phyloP scores from a whole-genome alignment of 1,139 yeast genomes.

The Candida smagusa region DNA sequence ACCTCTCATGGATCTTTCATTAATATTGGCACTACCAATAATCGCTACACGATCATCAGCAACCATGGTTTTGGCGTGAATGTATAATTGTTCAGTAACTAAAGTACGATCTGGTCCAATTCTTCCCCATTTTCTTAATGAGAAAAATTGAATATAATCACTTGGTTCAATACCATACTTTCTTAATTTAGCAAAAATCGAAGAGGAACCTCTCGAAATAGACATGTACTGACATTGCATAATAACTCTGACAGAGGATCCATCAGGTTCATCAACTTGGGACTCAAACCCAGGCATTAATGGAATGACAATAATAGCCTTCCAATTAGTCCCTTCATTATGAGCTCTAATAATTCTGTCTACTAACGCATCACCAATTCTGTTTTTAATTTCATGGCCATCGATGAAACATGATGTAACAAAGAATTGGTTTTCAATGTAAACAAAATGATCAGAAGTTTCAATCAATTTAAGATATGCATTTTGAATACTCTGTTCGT shows the following conservation, averaged over 20 bases:
- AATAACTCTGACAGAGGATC: slow-evolving; percentile 88
- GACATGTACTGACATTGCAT: slow-evolving; percentile 97
- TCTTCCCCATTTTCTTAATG: slow-evolving; percentile 93
- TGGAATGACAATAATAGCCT: slow-evolving; percentile 87
- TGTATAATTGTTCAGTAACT: slow-evolving; percentile 87
- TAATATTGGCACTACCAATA: slow-evolving; percentile 94
- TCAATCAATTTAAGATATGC: slow-evolving; percentile 91
- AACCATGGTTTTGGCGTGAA: slow-evolving; percentile 88
- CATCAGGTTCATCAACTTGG: slow-evolving; percentile 90
- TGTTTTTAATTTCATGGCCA: slow-evolving; percentile 79
- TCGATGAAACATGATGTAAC: slow-evolving; percentile 85
- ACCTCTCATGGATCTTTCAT: slow-evolving; percentile 94
- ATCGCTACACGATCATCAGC: slow-evolving; percentile 94
- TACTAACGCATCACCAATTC: slow-evolving; percentile 94
- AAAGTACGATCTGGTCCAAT: slow-evolving; percentile 73
- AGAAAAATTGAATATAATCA: slow-evolving; percentile 87
- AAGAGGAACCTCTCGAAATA: slow-evolving; percentile 86
- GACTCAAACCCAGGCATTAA: slow-evolving; percentile 98
- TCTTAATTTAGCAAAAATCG: slow-evolving; percentile 79
- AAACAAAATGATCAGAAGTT: slow-evolving; percentile 87
- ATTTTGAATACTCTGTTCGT: slow-evolving; percentile 87
- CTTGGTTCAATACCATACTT: slow-evolving; percentile 83
- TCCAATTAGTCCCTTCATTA: slow-evolving; percentile 75
- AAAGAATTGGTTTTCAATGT: slow-evolving; percentile 93
- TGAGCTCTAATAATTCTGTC: slow-evolving; percentile 91